phyloP scores from a whole-genome alignment of 148 eudicot species.

The Rhododendron griersonianum region DNA sequence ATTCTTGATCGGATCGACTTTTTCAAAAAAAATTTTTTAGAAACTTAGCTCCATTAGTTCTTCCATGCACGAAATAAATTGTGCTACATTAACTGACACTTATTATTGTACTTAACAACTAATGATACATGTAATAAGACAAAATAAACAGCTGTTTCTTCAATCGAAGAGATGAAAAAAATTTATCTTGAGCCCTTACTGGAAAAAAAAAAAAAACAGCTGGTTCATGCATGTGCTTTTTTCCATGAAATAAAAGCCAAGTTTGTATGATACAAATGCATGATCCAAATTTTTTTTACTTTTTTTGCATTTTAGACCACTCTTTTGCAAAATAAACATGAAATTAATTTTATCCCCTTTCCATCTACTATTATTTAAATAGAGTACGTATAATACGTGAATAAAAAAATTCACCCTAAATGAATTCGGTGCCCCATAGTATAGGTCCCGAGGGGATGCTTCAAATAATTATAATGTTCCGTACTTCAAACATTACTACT shows the following conservation, averaged over 20 bases:
- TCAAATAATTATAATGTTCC: too few species aligned
- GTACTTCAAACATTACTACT: background rate
- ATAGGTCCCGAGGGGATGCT: background rate
- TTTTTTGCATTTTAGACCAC: too few species aligned
- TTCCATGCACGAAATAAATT: background rate
- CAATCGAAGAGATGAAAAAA: background rate
- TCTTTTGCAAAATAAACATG: background rate
- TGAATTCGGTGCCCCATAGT: background rate
- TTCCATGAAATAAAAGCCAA: background rate
- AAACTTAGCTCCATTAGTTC: background rate
- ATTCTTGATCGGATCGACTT: background rate
- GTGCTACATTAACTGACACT: background rate
- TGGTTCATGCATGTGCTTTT: background rate
- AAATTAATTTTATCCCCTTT: background rate
- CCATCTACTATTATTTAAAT: too few species aligned
- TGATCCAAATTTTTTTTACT: too few species aligned
- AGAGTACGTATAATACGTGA: too few species aligned
- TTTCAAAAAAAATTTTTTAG: background rate
- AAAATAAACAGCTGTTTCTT: background rate
- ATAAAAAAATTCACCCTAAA: background rate
- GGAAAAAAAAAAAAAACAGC: background rate
- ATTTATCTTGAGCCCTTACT: background rate
- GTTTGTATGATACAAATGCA: background rate
- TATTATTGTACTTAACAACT: background rate
- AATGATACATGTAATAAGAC: background rate